These are phyloP conservation scores for Pinus tabuliformis DNA, from an alignment of 75 land plant species.

Conservation along the genomic window DNA sequence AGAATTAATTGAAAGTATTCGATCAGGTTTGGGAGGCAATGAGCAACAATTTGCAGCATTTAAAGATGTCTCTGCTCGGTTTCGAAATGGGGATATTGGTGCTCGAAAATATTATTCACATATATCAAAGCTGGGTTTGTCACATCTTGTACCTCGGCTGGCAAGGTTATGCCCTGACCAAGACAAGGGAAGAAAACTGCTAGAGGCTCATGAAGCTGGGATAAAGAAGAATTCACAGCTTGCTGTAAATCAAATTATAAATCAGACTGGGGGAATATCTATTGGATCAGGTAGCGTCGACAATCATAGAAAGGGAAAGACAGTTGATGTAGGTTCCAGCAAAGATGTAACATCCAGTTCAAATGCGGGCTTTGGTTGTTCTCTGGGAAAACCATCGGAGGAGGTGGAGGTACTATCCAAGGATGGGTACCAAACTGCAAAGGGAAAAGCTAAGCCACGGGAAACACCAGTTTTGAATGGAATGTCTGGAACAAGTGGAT, in stretches of 20 bases:
- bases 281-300: constrained; percentile 7
- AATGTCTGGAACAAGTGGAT: constrained; percentile 10
- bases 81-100: constrained; percentile 58
- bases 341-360: constrained; percentile 26
- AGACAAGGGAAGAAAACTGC: constrained; percentile 35
- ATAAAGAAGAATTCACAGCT: constrained; percentile 2
- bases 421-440: constrained; percentile 79
- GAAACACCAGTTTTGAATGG: not conserved
- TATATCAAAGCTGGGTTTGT: constrained; percentile 72
- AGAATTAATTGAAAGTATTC: constrained; percentile 75
- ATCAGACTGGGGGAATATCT: not conserved
- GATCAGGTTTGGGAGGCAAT: constrained; percentile 56
- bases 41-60: constrained; percentile 71
- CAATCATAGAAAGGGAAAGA: constrained; percentile 33
- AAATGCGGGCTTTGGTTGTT: constrained; percentile 13
- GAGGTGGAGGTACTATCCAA: constrained; percentile 75
- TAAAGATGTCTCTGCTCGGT: constrained; percentile 68
- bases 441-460: constrained; percentile 38
- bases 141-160: constrained; percentile 72
- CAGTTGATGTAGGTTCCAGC: constrained; percentile 22
- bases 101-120: constrained; percentile 51
- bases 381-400: constrained; percentile 16
- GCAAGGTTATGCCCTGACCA: constrained; percentile 92
- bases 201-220: constrained; percentile 49
- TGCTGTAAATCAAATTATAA: constrained; percentile 4